Evolutionary conservation across 805 yeast genomes (phyloP), one percentile per base, ranked within the genome.

Genomic region (Ogataea ganodermae): DNA sequence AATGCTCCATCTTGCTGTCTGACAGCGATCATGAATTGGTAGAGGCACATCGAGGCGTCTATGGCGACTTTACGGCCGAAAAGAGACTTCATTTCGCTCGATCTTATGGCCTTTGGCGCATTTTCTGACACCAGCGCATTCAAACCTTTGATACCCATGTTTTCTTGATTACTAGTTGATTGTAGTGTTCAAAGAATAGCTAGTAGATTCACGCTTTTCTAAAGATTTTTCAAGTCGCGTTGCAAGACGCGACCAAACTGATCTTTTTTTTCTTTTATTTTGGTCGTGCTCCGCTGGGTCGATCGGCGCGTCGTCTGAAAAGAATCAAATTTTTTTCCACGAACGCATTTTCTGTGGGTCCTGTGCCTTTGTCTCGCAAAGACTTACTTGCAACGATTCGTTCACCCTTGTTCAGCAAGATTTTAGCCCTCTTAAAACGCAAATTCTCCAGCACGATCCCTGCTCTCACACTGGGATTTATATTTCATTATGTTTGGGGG

Each of bases 61-160:
- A 94, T 91, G 50, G 99, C 99, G n/a, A 94, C 96, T 71, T 94
- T 94, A 37, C 98, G 74, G 1, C 99, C 99, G 60, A 88, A 86
- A 39, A 90, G 79, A 13, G 86, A 75, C 68, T 92, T 92, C 72
- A 92, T 84, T 55, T 89, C 96, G 48, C 80, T 78, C 46, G 82
- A 80, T 53, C 80, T 80, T 53, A 89, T 80, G 1, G 98, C 90
- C 13, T 70, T 67, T 0, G 97, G 96, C 1, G 96, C 96, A 64
- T 92, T 84, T 62, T 94, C 99, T 35, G 89, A 79, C 26, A 94
- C 81, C 37, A 95, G 76, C 49, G 89, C 89, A 60, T 86, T 90
- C 37, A 94, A 77, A 10, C 99, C 97, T 79, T 63, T 60, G 45
- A 69, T 69, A 51, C 73, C 73, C 73, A 69, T 69, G 42, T 2